Evolutionary conservation across 2,329 filamentous ascomycete species (phyloP), one percentile per base, ranked within the genome.

Genomic region (Hymenotorrendiella dingleyae): DNA sequence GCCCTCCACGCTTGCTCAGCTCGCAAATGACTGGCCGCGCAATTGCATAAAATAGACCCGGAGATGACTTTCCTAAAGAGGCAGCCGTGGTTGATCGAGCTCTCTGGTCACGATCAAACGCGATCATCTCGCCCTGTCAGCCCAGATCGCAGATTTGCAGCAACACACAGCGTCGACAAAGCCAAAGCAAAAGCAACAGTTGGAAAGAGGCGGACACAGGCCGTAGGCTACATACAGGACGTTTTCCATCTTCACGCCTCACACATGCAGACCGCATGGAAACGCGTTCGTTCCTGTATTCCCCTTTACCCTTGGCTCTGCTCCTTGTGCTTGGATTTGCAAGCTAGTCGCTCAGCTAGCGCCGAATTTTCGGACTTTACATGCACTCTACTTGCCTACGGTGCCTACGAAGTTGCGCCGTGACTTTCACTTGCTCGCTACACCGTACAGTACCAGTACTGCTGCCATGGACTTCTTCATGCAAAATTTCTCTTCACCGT

Each of bases 31-130:
- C 17, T 34, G 41, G 47, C 43, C 41, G 43, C 46, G 45, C 52
- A 50, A 50, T 47, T 45, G 47, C 47, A 52, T 52, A 40, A 50
- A 44, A 43, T 51, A 48, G 47, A 12, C 28, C 33, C 54, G 54
- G 54, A 56, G 46, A 53, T 53, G 44, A 49, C 14, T 33, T 50
- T 23, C 52, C 54, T 39, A 45, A 49, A 40, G 17, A 42, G 48
- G 48, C 34, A 52, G 47, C 33, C 41, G 33, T 36, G 26, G 43
- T 39, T 47, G 26, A 36, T n/a, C n/a, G n/a, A n/a, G n/a, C n/a
- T n/a, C n/a, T n/a, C n/a, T n/a, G n/a, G n/a, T n/a, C n/a, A n/a
- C n/a, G n/a, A n/a, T n/a, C n/a, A n/a, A n/a, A n/a, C n/a, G 45
- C 44, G 23, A 21, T 24, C 23, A 39, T 26, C 36, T 19, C 22